Percentiles rank a stretch among this genome's conserved stretches.
Evolutionary conservation across 306 rosid genomes (phyloP).

Genomic region (Dryas drummondii): DNA sequence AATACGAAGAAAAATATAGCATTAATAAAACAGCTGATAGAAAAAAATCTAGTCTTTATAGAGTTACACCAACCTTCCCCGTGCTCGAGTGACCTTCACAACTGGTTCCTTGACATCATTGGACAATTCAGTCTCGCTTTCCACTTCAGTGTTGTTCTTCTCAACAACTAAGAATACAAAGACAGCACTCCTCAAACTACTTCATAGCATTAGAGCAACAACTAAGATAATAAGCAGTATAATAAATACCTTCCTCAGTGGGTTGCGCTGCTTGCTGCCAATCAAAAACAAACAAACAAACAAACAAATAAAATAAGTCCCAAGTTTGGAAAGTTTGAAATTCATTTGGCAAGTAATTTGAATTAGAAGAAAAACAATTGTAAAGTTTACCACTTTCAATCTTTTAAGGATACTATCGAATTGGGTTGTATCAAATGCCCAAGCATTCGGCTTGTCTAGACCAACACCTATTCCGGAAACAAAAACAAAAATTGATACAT

Average conservation of each 20-base stretch:
- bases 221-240: not conserved
- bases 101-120: slow-evolving; percentile 36
- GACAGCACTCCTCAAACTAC: slow-evolving; percentile 12
- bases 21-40: not conserved
- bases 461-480: slow-evolving; percentile 59
- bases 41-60: not conserved
- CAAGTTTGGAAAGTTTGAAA: not conserved
- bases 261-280: slow-evolving; percentile 68
- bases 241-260: slow-evolving; percentile 47
- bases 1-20: not conserved
- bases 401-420: slow-evolving; percentile 88
- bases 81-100: slow-evolving; percentile 73
- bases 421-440: slow-evolving; percentile 94
- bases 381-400: slow-evolving; percentile 76
- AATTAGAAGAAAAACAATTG: not conserved
- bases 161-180: slow-evolving; percentile 31
- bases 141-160: slow-evolving; percentile 31
- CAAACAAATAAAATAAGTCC: not conserved
- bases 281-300: slow-evolving; percentile 5
- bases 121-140: slow-evolving; percentile 36
- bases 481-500: not conserved
- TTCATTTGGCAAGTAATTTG: not conserved
- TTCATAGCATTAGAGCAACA: not conserved
- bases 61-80: slow-evolving; percentile 69
- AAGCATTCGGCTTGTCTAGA: slow-evolving; percentile 76